Base-by-base conservation (phyloP, 2,329 filamentous ascomycete genomes). In the Didymosphaeria variabile region DNA sequence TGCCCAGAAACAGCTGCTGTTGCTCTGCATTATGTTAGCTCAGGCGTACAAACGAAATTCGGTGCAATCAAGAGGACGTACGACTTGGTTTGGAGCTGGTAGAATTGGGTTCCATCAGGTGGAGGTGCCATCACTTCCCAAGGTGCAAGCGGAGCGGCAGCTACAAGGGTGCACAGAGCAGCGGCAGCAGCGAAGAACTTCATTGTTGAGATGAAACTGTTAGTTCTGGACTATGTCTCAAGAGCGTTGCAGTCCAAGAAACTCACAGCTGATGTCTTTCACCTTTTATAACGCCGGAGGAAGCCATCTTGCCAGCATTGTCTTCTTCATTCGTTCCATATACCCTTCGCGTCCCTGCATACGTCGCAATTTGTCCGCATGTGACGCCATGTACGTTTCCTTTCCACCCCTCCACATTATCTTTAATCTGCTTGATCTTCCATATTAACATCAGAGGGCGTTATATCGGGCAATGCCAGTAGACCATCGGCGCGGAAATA, bases 81-180 rank as follows among this genome's bases (percentile, higher is more conserved):
- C 72, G 72, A 74, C 44, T 70, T 74, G 40, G 68, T 50, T 40
- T 72, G 70, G 5, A 75, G 60, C 23, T 65, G 65, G 59, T 73
- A 75, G 55, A 73, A 64, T n/a, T 67, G 59, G 10, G 71, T 70
- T 4, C 66, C 68, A 3, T 64, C 44, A 36, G 67, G 67, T 29
- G 69, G 71, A 26, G 69, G 69, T 23, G 65, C 61, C 32, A 68
- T 47, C 38, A 51, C 40, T 19, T 59, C 60, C 63, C 62, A 67
- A 29, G 62, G 49, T 26, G 56, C 38, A 21, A 51, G 19, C 3
- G 72, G 70, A 34, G 57, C 63, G 19, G 71, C 67, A 55, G 70
- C 63, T 13, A 61, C 64, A n/a, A 70, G 38, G 54, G 63, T 67
- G 56, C 61, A 68, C 29, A 73, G 47, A 29, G 64, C 62, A 38